Conservation (phyloP, 192 early-diverging fungal species). For the Backusella circina region DNA sequence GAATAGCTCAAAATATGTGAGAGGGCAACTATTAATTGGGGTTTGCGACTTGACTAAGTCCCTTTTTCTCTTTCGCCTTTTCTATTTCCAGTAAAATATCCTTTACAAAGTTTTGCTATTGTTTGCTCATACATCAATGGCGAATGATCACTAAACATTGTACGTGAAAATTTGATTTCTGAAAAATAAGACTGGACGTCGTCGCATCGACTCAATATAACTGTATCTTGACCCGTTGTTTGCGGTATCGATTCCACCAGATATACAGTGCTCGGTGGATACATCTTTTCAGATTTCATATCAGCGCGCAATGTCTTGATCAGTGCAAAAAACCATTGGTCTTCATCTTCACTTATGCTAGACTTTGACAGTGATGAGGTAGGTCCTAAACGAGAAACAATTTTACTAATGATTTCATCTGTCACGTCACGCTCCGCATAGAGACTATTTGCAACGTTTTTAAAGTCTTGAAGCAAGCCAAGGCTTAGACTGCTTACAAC, state of each 20-base stretch:
- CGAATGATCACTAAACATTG: constrained; percentile 77
- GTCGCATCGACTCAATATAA: constrained; percentile 59
- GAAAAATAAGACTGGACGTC: constrained; percentile 76
- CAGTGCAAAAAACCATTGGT: constrained; percentile 81
- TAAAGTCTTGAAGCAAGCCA: constrained; percentile 72
- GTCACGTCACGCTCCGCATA: constrained; percentile 56
- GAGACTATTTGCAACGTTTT: constrained; percentile 65
- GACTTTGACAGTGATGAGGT: constrained; percentile 7
- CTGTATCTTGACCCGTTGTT: constrained; percentile 40
- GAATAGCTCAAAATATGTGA: too few relatives aligned
- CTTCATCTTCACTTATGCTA: constrained; percentile 37
- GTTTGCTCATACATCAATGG: constrained; percentile 67
- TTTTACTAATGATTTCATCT: constrained; percentile 59
- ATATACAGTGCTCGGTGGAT: constrained; percentile 75
- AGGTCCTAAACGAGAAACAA: constrained; percentile 44
- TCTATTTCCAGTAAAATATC: constrained; percentile 15
- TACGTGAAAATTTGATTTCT: constrained; percentile 75
- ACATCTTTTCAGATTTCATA: constrained; percentile 84
- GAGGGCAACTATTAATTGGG: too few relatives aligned
- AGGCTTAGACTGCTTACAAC: constrained; percentile 74
- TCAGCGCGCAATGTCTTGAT: constrained; percentile 79
- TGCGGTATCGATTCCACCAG: constrained; percentile 52
- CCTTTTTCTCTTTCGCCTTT: not conserved
- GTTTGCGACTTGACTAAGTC: not conserved
- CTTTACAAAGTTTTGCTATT: constrained; percentile 31